phyloP scores from a whole-genome alignment of 805 yeast species.

The Metschnikowia lochheadii region DNA sequence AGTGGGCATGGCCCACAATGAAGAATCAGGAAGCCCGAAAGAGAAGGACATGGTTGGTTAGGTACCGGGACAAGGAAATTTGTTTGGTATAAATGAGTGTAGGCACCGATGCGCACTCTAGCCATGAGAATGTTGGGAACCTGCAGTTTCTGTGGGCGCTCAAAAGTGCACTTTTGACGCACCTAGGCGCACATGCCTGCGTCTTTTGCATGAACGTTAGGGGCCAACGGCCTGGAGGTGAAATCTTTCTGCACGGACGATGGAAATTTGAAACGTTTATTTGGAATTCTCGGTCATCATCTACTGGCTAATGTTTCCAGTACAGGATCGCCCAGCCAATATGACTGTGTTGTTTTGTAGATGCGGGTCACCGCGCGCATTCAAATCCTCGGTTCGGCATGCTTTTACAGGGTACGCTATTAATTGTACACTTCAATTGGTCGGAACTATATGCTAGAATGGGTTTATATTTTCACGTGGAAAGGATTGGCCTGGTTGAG shows the following conservation, averaged over 20 bases:
- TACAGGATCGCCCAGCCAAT: neutral
- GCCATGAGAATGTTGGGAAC: conserved; percentile 4
- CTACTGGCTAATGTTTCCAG: neutral
- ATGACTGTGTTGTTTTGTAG: neutral
- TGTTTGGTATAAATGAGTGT: neutral
- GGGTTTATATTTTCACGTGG: neutral
- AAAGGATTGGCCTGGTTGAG: neutral
- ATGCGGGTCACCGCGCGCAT: neutral
- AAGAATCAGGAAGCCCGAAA: conserved; percentile 33
- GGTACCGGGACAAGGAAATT: neutral
- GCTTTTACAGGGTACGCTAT: neutral
- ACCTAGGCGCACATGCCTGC: neutral
- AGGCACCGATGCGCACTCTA: conserved; percentile 2
- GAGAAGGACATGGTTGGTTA: conserved; percentile 14
- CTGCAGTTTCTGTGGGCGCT: neutral
- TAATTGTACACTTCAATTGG: neutral
- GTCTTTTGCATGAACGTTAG: neutral
- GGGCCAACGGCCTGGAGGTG: neutral
- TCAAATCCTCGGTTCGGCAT: neutral
- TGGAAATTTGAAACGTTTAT: neutral
- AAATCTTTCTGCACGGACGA: neutral
- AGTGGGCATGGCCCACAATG: conserved; percentile 30
- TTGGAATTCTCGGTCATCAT: neutral
- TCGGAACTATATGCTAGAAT: neutral
- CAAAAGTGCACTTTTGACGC: neutral